Percentiles rank a stretch among this genome's conserved stretches.
phyloP scores from a whole-genome alignment of 306 rosid genomes.

The Quillaja saponaria region DNA sequence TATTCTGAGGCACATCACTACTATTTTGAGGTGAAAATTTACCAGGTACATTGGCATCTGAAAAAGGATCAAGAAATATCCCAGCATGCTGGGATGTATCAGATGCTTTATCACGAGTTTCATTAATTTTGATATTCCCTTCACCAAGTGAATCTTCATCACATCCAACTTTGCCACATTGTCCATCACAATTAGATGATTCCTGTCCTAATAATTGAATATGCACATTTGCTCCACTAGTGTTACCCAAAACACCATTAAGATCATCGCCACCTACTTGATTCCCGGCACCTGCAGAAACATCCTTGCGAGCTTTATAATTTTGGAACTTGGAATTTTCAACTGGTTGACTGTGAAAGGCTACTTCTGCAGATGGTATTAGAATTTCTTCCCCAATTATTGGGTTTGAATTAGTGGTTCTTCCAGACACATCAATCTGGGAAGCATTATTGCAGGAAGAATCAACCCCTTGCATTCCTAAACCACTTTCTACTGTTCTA shows the following conservation, averaged over 20 bases:
- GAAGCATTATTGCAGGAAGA: constrained; percentile 35
- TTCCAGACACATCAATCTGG: constrained; percentile 31
- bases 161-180: constrained; percentile 38
- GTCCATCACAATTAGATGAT: constrained; percentile 39
- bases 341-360: constrained; percentile 30
- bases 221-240: constrained; percentile 35
- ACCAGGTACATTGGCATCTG: constrained; percentile 19
- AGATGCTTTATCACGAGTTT: constrained; percentile 35
- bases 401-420: constrained; percentile 41
- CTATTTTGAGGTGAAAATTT: constrained; percentile 38
- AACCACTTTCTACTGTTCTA: constrained; percentile 36
- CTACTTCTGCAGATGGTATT: constrained; percentile 36
- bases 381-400: constrained; percentile 32
- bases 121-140: constrained; percentile 27
- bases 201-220: constrained; percentile 28
- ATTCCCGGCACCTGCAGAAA: constrained; percentile 29
- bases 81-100: constrained; percentile 37
- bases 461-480: constrained; percentile 32
- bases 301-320: constrained; percentile 39
- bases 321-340: constrained; percentile 30
- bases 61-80: constrained; percentile 34
- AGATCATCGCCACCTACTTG: constrained; percentile 35
- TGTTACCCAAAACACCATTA: constrained; percentile 34
- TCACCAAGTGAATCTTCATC: constrained; percentile 40
- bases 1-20: constrained; percentile 29